These are phyloP conservation scores for Eutypella sp. DNA, from an alignment of 2,329 filamentous ascomycete genomes.

Conservation along the genomic window DNA sequence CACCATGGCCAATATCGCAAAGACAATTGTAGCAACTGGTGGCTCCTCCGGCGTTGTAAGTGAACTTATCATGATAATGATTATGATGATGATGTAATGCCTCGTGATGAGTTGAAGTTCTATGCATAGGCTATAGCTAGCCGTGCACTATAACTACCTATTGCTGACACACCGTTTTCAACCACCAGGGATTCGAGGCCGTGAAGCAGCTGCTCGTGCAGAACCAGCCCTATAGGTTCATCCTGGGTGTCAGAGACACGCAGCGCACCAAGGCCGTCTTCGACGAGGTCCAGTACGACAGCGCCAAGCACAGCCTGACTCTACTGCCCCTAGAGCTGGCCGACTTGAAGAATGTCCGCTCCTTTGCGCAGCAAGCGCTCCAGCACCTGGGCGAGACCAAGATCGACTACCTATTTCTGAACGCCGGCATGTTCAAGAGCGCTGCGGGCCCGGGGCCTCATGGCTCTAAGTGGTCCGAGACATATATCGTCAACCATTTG, in stretches of 20 bases:
- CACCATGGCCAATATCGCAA: constrained; percentile 35
- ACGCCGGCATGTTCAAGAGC: constrained; percentile 39
- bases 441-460: constrained; percentile 30
- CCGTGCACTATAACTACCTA: too few relatives aligned
- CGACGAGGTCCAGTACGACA: constrained; percentile 37
- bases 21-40: constrained; percentile 47
- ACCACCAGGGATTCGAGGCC: constrained; percentile 51
- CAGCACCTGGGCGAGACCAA: constrained; percentile 34
- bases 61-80: neutral
- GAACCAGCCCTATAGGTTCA: constrained; percentile 40
- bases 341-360: constrained; percentile 38
- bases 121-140: too few relatives aligned
- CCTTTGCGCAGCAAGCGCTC: constrained; percentile 41
- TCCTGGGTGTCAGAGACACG: constrained; percentile 46
- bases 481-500: constrained; percentile 47
- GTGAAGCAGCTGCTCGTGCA: constrained; percentile 45
- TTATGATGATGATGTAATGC: neutral
- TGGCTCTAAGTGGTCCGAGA: constrained; percentile 46
- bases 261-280: constrained; percentile 36
- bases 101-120: too few relatives aligned
- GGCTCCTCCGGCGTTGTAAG: constrained; percentile 45
- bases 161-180: too few relatives aligned
- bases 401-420: constrained; percentile 46
- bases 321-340: constrained; percentile 45
- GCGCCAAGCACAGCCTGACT: constrained; percentile 33